Evolutionary conservation across 805 yeast species (phyloP), one percentile per base, ranked within the genome.

Genomic region (Saturnispora saitoi): DNA sequence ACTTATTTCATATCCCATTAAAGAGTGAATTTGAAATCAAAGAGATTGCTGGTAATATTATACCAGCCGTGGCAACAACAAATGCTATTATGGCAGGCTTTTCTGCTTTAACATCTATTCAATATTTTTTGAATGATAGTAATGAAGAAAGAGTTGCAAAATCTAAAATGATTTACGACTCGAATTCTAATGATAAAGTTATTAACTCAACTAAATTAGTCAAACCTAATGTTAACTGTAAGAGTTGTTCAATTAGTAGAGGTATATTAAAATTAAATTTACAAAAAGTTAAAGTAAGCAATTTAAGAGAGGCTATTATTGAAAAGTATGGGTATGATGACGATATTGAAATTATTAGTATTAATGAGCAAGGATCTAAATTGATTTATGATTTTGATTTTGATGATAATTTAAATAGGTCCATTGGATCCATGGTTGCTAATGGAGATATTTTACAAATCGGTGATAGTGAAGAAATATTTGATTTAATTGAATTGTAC

Each of bases 61-160:
- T 93, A 37, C 99, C 99, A 0, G 99, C 99, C 0, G 90, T 95
- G 56, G 98, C 99, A 5, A 93, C 99, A 1, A 91, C 97, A 3
- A 93, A 93, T 64, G 98, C 99, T 1, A 83, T 93, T 12, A 82
- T 93, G 56, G 89, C 96, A 0, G 99, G 99, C 0, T 76, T 88
- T 55, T 83, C 93, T 14, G 81, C 89, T 3, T 62, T 91, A 36
- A 78, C 83, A 34, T 84, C 95, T 0, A 66, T 89, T 42, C 76
- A 62, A 63, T 78, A 47, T 58, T 83, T 68, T 55, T 14, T 48
- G 8, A 43, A 54, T 24, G 46, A 47, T 3, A 24, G 36, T 10
- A 49, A 51, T 30, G 57, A 59, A 2, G 54, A 63, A 28, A 63
- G 65, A 2, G 63, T 65, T 12, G 55, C 64, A 8, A 53, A 57